Evolutionary conservation across 1,284 basidiomycete genomes (phyloP).

Genomic region (Irpex lacteus): DNA sequence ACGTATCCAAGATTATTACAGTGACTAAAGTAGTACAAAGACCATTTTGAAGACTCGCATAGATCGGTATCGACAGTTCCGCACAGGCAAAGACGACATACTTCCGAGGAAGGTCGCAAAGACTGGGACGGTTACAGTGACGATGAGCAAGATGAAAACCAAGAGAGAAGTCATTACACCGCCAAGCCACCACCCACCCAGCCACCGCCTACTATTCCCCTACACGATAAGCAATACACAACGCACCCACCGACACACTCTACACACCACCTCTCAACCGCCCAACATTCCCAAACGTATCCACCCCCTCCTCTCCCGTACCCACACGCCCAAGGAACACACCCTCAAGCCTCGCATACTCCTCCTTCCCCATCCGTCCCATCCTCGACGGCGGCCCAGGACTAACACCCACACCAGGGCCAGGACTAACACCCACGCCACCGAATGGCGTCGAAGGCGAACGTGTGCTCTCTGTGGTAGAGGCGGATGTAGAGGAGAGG

Average conservation of each 20-base stretch:
- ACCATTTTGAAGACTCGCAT: too few relatives aligned
- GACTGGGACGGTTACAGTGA: too few relatives aligned
- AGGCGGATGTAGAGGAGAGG: neutral
- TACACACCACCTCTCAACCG: conserved; percentile 18
- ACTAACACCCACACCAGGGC: neutral
- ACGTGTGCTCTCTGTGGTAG: conserved; percentile 25
- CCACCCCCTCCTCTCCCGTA: conserved; percentile 26
- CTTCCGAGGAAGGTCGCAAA: too few relatives aligned
- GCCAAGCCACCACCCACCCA: too few relatives aligned
- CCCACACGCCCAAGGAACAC: conserved; percentile 9
- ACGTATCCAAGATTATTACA: too few relatives aligned
- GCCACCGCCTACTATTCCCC: too few relatives aligned
- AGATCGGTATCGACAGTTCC: too few relatives aligned
- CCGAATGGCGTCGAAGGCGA: conserved; percentile 36
- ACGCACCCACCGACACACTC: neutral
- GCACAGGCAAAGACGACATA: too few relatives aligned
- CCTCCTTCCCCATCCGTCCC: conserved; percentile 16
- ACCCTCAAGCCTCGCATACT: conserved; percentile 41
- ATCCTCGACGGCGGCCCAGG: neutral
- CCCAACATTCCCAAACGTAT: conserved; percentile 34
- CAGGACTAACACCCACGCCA: conserved; percentile 19
- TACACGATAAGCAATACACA: neutral
- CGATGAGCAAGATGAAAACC: too few relatives aligned
- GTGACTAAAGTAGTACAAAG: too few relatives aligned
- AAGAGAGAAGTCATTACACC: too few relatives aligned